Evolutionary conservation across 768 basidiomycete genomes (phyloP).

Genomic region (Suillus hirtellus): DNA sequence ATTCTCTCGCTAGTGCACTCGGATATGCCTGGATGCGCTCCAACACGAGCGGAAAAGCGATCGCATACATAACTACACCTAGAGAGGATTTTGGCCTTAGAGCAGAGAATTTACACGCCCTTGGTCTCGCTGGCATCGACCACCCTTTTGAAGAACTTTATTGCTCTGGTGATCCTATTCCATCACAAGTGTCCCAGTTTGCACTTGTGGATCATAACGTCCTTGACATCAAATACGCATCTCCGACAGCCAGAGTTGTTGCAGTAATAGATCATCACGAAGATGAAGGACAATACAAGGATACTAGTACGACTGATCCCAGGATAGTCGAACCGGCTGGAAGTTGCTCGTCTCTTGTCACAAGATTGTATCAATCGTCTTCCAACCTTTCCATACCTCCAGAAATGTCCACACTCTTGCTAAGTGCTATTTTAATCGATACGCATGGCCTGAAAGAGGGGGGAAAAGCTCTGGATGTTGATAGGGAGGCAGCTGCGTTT

Average conservation of each 20-base stretch:
- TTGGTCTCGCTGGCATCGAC: background rate
- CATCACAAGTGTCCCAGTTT: conserved; percentile 51
- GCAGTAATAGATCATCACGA: conserved; percentile 90
- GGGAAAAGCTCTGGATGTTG: conserved; percentile 72
- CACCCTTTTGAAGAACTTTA: conserved; percentile 51
- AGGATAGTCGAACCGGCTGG: conserved; percentile 71
- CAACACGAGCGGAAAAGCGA: conserved; percentile 46
- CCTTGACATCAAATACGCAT: conserved; percentile 47
- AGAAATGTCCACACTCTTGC: conserved; percentile 75
- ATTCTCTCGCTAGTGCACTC: conserved; percentile 84
- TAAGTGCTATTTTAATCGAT: conserved; percentile 84
- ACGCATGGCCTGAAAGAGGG: conserved; percentile 75
- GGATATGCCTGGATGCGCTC: conserved; percentile 79
- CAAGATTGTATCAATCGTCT: conserved; percentile 33
- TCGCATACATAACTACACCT: conserved; percentile 74
- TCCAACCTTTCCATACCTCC: conserved; percentile 36
- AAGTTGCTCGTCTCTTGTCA: conserved; percentile 73
- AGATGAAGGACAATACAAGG: conserved; percentile 72
- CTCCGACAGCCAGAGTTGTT: conserved; percentile 51
- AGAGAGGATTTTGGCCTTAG: conserved; percentile 74
- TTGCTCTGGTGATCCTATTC: conserved; percentile 58
- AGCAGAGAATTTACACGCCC: conserved; percentile 30
- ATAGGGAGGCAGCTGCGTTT: conserved; percentile 62
- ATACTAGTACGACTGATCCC: conserved; percentile 51
- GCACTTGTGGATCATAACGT: conserved; percentile 92